Evolutionary conservation across 352 stramenopile genomes (phyloP), one percentile per base, ranked within the genome.

Genomic region (Pythium insidiosum): DNA sequence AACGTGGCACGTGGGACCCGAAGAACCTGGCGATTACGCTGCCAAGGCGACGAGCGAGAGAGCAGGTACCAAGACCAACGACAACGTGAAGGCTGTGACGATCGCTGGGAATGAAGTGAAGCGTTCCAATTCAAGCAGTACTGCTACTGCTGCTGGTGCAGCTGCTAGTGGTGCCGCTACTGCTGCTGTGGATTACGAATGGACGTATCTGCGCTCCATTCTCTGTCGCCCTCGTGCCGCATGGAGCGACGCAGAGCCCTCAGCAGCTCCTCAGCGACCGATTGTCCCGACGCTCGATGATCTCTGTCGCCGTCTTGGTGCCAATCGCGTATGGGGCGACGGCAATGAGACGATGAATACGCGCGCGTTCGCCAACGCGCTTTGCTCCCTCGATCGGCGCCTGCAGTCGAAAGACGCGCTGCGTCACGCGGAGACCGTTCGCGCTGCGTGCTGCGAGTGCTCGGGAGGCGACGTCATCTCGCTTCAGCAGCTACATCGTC

Each of bases 281-380:
- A n/a, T n/a, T n/a, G n/a, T n/a, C n/a, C n/a, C 65, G 16, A 64
- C 63, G 3, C 11, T 74, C 12, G 70, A 84, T 38, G 66, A 67
- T 33, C 53, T 87, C 38, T 68, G 63, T 25, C 61, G 63, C 3
- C 59, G 60, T 9, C 43, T 87, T 3, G 60, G 71, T 0, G 74
- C 68, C 1, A 84, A 87, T 25, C 63, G 71, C 2, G 51, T 87
- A 0, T 63, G 74, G 43, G 68, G 70, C 18, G 72, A 83, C 44
- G 66, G 67, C 5, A 70, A 80, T 46, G 74, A 87, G 34, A 60
- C 55, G 1, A 75, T 87, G 61, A 75, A 87, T 35, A 40, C 54
- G 13, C 71, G 68, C 19, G 68, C 66, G 0, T 84, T 87, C 25
- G 65, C 56, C 1, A 61, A 72, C 19, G 54, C 59, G 9, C 34